Base-by-base conservation (phyloP, 495 filamentous ascomycete species). In the Paragyromitra xinjiangensis region DNA sequence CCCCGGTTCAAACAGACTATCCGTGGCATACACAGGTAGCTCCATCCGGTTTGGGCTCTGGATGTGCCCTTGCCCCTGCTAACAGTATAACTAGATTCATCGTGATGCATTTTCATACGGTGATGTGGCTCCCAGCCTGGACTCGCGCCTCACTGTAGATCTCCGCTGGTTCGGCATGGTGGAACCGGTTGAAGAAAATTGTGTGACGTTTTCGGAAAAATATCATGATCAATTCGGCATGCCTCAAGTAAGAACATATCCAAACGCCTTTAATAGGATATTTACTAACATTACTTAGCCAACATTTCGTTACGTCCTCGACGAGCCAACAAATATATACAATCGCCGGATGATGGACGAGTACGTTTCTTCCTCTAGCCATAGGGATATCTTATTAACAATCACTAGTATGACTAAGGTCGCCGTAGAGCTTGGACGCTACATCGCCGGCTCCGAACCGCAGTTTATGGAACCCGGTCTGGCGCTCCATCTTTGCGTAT, bases 1-100 rank as follows among this genome's bases (percentile, higher is more conserved):
- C 40, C 3, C 71, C 71, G 0, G 62, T 74, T 1, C 64, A 66
- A 34, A 37, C 7, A 0, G 22, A 74, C 14, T 66, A 16, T 24
- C 71, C 63, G 1, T 74, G 71, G 71, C 71, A 74, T 50, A 74
- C 62, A 29, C 71, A 74, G 53, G 63, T 73, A 56, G 8, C 19
- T 3, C 40, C 44, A 11, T 29, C 16, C 42, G 5, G 42, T 9
- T 44, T 12, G 42, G 42, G 5, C 42, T 44, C 42, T 29, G 29
- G 29, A 29, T 29, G 42, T 44, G 11, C 42, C 42, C 42, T 44
- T 2, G n/a, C 42, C 42, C 42, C 42, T 44, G 42, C 42, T 44
- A 12, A 44, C 42, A 44, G 42, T 1, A 0, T 55, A 9, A 4
- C 16, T 14, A 71, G 68, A 71, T 71, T 29, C 71, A 74, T 8